Conservation (phyloP, 2,329 filamentous ascomycete species). For the Sclerotinia borealis region DNA sequence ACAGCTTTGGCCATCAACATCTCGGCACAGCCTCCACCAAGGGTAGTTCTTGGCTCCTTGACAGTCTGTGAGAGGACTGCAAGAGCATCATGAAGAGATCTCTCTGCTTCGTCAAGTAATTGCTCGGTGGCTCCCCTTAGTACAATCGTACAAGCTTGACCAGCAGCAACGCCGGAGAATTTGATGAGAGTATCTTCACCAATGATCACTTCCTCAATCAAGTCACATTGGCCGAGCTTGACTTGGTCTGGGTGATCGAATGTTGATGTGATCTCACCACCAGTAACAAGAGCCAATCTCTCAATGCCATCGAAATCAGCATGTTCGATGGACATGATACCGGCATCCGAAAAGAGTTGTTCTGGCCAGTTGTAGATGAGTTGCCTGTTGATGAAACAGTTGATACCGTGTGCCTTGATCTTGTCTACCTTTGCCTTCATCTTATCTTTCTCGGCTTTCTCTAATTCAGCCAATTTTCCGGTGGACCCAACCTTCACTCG, state of each 20-base stretch:
- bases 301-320: slow-evolving; percentile 99
- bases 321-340: slow-evolving; percentile 97
- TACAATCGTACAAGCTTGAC: slow-evolving; percentile 93
- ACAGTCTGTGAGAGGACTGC: slow-evolving; percentile 96
- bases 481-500: slow-evolving; percentile 95
- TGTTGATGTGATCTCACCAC: slow-evolving; percentile 93
- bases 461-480: slow-evolving; percentile 93
- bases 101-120: slow-evolving; percentile 92
- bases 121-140: slow-evolving; percentile 95
- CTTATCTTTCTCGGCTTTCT: slow-evolving; percentile 97
- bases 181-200: slow-evolving; percentile 96
- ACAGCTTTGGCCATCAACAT: slow-evolving; percentile 99
- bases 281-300: slow-evolving; percentile 87
- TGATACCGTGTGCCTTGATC: slow-evolving; percentile 98
- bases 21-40: slow-evolving; percentile 93
- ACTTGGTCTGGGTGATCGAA: slow-evolving; percentile 98
- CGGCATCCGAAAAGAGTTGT: slow-evolving; percentile 95
- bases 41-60: slow-evolving; percentile 85
- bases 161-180: slow-evolving; percentile 92
- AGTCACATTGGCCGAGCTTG: slow-evolving; percentile 88
- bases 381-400: slow-evolving; percentile 99
- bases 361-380: slow-evolving; percentile 99
- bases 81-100: slow-evolving; percentile 90
- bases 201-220: slow-evolving; percentile 97
- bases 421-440: slow-evolving; percentile 99